Evolutionary conservation across 192 early-diverging fungal genomes (phyloP).

Genomic region (Linnemannia elongata): DNA sequence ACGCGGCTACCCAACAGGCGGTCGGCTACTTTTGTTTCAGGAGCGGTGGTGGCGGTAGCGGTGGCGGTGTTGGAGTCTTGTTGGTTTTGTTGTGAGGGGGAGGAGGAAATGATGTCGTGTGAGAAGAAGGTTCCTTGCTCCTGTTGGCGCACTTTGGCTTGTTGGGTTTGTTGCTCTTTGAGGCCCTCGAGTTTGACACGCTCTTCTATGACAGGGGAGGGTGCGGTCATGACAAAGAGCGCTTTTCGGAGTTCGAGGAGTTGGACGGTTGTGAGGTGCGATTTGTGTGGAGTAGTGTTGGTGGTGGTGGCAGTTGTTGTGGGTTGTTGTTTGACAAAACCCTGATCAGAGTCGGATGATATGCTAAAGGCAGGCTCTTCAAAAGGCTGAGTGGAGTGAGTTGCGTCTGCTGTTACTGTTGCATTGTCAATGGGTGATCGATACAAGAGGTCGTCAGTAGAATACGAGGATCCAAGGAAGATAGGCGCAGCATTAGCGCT

Average conservation of each 20-base stretch:
- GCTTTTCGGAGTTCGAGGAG: constrained; percentile 71
- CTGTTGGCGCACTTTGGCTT: constrained; percentile 69
- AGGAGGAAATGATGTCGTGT: neutral
- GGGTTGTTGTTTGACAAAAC: constrained; percentile 9
- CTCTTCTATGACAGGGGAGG: constrained; percentile 70
- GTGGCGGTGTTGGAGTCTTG: neutral
- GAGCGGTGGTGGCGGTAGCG: neutral
- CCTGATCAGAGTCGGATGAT: constrained; percentile 44
- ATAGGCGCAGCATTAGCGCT: constrained; percentile 18
- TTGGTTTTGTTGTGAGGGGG: neutral
- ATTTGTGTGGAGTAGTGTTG: constrained; percentile 23
- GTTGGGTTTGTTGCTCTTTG: constrained; percentile 64
- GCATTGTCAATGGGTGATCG: neutral
- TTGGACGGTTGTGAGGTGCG: constrained; percentile 67
- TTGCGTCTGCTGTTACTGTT: constrained; percentile 13
- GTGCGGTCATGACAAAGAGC: constrained; percentile 65
- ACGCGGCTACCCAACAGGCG: constrained; percentile 69
- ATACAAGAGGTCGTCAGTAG: constrained; percentile 10
- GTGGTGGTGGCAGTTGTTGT: neutral
- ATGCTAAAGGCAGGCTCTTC: constrained; percentile 32
- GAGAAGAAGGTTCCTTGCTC: neutral
- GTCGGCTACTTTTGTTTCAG: neutral
- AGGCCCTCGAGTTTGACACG: constrained; percentile 73
- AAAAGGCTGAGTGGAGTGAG: constrained; percentile 14
- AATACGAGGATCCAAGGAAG: neutral